Evolutionary conservation across 257 asterid genomes (phyloP).

Genomic region (Sherardia arvensis): DNA sequence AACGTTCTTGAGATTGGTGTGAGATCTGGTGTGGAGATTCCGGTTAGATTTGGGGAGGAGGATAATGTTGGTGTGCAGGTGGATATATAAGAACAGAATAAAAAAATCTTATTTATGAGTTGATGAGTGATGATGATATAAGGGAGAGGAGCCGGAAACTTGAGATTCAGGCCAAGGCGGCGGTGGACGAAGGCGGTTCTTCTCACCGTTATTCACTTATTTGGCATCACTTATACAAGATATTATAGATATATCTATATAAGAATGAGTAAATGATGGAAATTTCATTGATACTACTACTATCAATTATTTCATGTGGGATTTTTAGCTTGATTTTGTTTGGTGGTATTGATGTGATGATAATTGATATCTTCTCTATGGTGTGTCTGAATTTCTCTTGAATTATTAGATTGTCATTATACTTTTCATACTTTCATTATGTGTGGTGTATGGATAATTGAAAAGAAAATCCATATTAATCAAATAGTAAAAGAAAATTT

Average conservation of each 20-base stretch:
- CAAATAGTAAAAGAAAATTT: no score
- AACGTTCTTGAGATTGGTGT: not conserved
- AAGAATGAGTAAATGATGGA: not conserved
- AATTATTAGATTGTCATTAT: no score
- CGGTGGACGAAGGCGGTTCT: slow-evolving; percentile 1
- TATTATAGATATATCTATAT: no score
- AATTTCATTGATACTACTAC: not conserved
- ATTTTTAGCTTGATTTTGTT: not conserved
- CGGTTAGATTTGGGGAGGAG: not conserved
- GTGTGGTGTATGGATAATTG: no score
- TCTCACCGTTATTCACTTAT: slow-evolving; percentile 3
- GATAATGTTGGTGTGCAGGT: not conserved
- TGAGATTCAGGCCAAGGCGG: not conserved
- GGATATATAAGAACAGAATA: not conserved
- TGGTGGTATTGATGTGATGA: not conserved
- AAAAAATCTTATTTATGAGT: not conserved
- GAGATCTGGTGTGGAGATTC: slow-evolving; percentile 4
- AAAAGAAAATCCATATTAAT: no score
- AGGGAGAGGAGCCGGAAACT: slow-evolving; percentile 2
- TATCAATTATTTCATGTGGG: no score
- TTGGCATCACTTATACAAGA: slow-evolving; percentile 1
- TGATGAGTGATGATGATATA: not conserved
- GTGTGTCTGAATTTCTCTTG: no score
- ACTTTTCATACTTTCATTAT: no score
- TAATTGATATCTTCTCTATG: no score